Conservation (phyloP, 495 filamentous ascomycete genomes). For the Penicillium cosmopolitanum region DNA sequence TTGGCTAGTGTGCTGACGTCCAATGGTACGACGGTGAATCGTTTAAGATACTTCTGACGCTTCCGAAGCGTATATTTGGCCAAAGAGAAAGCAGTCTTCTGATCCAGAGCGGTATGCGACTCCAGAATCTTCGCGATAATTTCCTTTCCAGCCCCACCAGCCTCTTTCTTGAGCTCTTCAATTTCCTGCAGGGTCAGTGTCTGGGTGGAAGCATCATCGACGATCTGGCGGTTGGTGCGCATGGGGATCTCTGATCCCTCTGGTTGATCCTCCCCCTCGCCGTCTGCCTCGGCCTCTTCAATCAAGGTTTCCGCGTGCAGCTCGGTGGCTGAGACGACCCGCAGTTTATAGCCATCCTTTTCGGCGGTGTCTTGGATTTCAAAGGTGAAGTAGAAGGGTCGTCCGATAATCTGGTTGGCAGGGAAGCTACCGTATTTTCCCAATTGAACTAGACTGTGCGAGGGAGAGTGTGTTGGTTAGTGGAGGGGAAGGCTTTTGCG, state of each 20-base stretch:
- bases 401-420: conserved; percentile 80
- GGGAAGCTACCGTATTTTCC: conserved; percentile 91
- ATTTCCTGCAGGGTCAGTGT: conserved; percentile 84
- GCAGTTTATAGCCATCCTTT: conserved; percentile 62
- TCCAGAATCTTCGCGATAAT: conserved; percentile 84
- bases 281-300: conserved; percentile 57
- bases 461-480: conserved; percentile 25
- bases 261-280: conserved; percentile 53
- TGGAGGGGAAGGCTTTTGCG: conserved; percentile 3
- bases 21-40: conserved; percentile 82
- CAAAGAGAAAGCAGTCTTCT: conserved; percentile 91
- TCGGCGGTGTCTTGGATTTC: conserved; percentile 76
- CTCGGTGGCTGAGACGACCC: conserved; percentile 79
- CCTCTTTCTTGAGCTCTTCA: conserved; percentile 82
- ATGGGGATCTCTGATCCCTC: conserved; percentile 63
- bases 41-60: conserved; percentile 85
- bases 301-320: conserved; percentile 74
- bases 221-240: conserved; percentile 75
- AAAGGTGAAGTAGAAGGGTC: conserved; percentile 88
- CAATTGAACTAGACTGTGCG: conserved; percentile 71
- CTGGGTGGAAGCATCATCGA: conserved; percentile 82
- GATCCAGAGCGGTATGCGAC: conserved; percentile 81
- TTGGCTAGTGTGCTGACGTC: conserved; percentile 74
- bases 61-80: conserved; percentile 96
- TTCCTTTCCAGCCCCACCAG: conserved; percentile 78